Evolutionary conservation across 129 eudicot genomes (phyloP), one percentile per base, ranked within the genome.

Genomic region (Arctium lappa): DNA sequence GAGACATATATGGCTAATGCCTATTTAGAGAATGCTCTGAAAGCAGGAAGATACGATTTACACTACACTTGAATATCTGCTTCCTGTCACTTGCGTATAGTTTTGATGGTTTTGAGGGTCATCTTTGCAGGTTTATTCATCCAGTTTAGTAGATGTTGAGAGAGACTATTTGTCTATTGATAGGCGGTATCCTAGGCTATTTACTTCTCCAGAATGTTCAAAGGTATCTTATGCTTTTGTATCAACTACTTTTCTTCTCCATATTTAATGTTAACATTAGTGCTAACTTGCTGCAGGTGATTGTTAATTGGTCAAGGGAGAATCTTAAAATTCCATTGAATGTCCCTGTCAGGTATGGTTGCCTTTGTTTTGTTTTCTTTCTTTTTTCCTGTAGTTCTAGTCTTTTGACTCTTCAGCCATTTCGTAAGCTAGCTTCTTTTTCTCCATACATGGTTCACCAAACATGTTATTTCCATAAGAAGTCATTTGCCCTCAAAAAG

Each of bases 91-190:
- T 72, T 0, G 9, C 69, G 34, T 74, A 68, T 13, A 40, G 76
- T 44, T 38, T 29, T 82, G 44, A 65, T 65, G 56, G 34, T 74
- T 74, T 62, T 37, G 29, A 42, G 56, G 30, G 79, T 13, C 73
- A 38, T 86, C 22, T 79, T 69, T 78, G 78, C 87, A 95, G 99
- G 98, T 95, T 27, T 86, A 87, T 82, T 76, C 99, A 2, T 91
- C 90, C 82, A 80, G 84, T 81, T 60, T 85, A 63, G 34, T 85
- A 81, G 88, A 85, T 70, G 70, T 63, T 32, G 88, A 85, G 60
- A 85, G 88, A 73, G 88, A 77, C 78, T 85, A 76, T 85, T 7
- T 81, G 78, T 85, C 88, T 70, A 76, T 85, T 71, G 88, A 85
- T 72, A 85, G 76, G 79, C 85, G 88, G 77, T 85, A 85, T 85